Evolutionary conservation across 148 eudicot genomes (phyloP), one percentile per base, ranked within the genome.

Genomic region (Amaranthus cruentus): DNA sequence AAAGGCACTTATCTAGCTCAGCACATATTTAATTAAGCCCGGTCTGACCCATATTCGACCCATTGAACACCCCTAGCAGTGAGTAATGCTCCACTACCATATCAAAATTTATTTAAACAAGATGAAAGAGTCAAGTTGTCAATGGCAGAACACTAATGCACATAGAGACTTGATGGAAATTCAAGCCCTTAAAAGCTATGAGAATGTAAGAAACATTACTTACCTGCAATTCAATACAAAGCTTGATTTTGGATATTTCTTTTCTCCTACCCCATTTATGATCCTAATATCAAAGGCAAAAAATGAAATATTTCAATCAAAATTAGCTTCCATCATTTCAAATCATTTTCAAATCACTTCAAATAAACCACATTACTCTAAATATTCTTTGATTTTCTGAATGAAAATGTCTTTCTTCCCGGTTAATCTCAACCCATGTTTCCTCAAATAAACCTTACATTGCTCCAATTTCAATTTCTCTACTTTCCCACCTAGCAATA

Each of bases 221-320:
- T 77, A 89, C 97, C 97, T 89, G 84, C 95, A 91, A 77, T 88
- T 88, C 69, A 90, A 60, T 38, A 84, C 85, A 81, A 91, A 91
- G 83, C 92, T 89, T 6, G 90, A 89, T 7, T 79, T 71, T 14
- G 95, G 97, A 51, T 86, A 91, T 81, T 88, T 91, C 46, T 56
- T 71, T 75, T 88, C 97, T 77, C 94, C 93, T 54, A 84, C 89
- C 54, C 87, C 86, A 71, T 80, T 73, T 11, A 84, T 51, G 63
- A 91, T 85, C 73, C 92, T 91, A 84, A 76, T 0, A 65, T 63
- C 47, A 79, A 49, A 47, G 55, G 47, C 65, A 64, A 63, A 68
- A 65, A 72, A 61, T 12, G 12, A 3, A 73, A 53, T 9, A 66
- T 4, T 12, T 14, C 4, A 53, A 12, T 6, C 53, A 6, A 44